phyloP scores from a whole-genome alignment of 768 basidiomycete species.

The Fomitopsis serialis region DNA sequence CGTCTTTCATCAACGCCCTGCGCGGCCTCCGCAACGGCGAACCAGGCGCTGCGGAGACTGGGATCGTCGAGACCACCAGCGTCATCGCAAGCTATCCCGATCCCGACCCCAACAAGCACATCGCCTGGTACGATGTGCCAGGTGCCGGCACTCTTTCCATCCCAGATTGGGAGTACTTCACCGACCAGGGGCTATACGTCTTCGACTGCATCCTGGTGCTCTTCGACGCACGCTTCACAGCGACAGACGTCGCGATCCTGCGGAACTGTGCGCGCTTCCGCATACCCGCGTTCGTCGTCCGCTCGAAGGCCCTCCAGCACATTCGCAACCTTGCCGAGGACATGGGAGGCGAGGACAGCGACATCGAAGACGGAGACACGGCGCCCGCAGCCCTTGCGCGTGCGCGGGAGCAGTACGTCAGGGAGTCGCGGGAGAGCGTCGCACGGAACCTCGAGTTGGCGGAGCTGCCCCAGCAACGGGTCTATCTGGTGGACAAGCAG shows the following conservation, averaged over 20 bases:
- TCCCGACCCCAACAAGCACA: neutral
- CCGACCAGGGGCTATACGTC: conserved; percentile 1
- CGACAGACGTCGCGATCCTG: neutral
- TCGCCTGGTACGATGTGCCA: conserved; percentile 2
- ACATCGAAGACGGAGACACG: neutral
- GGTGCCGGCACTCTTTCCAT: neutral
- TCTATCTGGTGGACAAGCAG: neutral
- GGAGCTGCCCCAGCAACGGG: neutral
- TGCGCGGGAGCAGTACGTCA: neutral
- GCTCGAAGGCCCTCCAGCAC: neutral
- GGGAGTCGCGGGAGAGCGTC: neutral
- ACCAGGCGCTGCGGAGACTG: neutral
- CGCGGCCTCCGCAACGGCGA: conserved; percentile 1
- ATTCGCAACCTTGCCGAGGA: neutral
- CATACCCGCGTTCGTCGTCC: neutral
- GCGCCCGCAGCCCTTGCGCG: neutral
- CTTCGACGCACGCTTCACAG: neutral
- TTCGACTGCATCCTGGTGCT: conserved; percentile 3
- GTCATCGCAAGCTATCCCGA: neutral
- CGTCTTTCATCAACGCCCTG: neutral
- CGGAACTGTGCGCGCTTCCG: neutral
- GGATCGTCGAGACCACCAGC: neutral
- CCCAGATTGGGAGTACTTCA: conserved; percentile 1
- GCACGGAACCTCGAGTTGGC: neutral
- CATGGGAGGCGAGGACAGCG: neutral